phyloP scores from a whole-genome alignment of 768 basidiomycete species.

The Rhodotorula toruloides region DNA sequence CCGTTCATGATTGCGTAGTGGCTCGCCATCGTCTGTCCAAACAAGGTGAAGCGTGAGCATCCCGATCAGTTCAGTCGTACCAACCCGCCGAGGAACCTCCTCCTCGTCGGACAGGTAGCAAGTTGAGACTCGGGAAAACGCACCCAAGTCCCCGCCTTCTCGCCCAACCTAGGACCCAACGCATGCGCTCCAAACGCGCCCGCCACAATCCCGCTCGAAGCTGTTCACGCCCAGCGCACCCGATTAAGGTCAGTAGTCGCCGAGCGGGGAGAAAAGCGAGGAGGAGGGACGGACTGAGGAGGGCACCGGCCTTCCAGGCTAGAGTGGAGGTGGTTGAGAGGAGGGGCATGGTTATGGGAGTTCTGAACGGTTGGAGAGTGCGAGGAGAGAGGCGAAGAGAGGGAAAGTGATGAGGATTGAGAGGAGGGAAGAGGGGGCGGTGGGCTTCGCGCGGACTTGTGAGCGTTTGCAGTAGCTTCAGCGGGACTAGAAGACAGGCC shows the following conservation, averaged over 20 bases:
- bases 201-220: slow-evolving; percentile 24
- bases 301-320: slow-evolving; percentile 38
- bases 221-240: background rate
- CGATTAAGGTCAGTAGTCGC: background rate
- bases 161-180: slow-evolving; percentile 29
- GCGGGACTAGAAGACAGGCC: background rate
- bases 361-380: too few relatives aligned
- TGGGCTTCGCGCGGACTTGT: background rate
- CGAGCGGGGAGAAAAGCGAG: background rate
- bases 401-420: background rate
- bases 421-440: background rate
- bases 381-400: background rate
- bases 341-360: slow-evolving; percentile 12
- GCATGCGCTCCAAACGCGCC: slow-evolving; percentile 36
- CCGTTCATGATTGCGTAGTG: slow-evolving; percentile 93
- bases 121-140: too few relatives aligned
- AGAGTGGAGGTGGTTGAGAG: slow-evolving; percentile 22
- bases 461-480: background rate
- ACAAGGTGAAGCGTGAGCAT: background rate
- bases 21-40: slow-evolving; percentile 73
- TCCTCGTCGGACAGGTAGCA: too few relatives aligned
- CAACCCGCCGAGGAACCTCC: too few relatives aligned
- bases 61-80: background rate
- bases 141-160: slow-evolving; percentile 35
- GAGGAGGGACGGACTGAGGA: slow-evolving; percentile 18